Evolutionary conservation across 1,284 basidiomycete genomes (phyloP).

Genomic region (Acaromyces ingoldii): DNA sequence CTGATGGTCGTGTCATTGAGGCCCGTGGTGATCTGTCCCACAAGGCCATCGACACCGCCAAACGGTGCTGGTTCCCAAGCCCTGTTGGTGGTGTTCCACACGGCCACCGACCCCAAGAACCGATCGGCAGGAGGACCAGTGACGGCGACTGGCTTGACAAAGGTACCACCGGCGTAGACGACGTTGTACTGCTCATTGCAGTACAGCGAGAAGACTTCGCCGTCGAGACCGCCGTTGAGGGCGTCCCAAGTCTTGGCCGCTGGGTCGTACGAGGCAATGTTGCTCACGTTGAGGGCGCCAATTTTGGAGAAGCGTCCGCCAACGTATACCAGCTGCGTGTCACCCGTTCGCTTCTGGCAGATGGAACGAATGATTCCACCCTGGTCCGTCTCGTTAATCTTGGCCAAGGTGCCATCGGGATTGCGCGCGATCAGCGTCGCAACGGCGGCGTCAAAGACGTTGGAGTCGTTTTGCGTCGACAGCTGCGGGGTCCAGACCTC

Average conservation of each 20-base stretch:
- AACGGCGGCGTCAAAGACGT: slow-evolving; percentile 25
- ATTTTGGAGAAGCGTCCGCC: slow-evolving; percentile 50
- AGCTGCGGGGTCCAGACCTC: slow-evolving; percentile 33
- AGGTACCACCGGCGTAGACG: slow-evolving; percentile 81
- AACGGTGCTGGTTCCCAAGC: slow-evolving; percentile 76
- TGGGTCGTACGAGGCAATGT: slow-evolving; percentile 39
- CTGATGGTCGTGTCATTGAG: slow-evolving; percentile 69
- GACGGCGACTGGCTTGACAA: slow-evolving; percentile 54
- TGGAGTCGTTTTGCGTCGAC: slow-evolving; percentile 22
- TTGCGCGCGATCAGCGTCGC: slow-evolving; percentile 41
- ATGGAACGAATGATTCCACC: slow-evolving; percentile 48
- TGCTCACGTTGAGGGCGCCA: slow-evolving; percentile 30
- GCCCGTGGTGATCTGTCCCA: slow-evolving; percentile 72
- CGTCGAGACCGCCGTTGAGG: slow-evolving; percentile 55
- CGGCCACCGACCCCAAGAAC: slow-evolving; percentile 64
- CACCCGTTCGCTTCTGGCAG: slow-evolving; percentile 28
- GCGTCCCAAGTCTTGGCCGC: slow-evolving; percentile 15
- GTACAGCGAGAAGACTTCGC: slow-evolving; percentile 68
- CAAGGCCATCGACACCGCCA: slow-evolving; percentile 72
- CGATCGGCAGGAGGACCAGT: slow-evolving; percentile 32
- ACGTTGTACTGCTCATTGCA: slow-evolving; percentile 70
- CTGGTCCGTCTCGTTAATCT: slow-evolving; percentile 42
- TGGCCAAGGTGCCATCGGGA: slow-evolving; percentile 36
- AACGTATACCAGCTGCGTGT: slow-evolving; percentile 38
- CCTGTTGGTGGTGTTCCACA: slow-evolving; percentile 65